phyloP scores from a whole-genome alignment of 257 asterid genomes.

The Nicotiana tomentosiformis region DNA sequence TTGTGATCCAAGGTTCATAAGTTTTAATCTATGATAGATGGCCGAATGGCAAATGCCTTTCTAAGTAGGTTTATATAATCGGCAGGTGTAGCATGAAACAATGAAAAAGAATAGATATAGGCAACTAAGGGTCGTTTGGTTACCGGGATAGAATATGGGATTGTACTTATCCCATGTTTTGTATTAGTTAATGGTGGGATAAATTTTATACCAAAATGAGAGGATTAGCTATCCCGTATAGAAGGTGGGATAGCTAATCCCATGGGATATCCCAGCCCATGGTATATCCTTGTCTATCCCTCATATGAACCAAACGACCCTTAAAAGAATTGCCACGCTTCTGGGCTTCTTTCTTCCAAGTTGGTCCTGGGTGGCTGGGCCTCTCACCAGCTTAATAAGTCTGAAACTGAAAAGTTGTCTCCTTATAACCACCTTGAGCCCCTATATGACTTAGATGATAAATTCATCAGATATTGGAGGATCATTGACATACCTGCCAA shows the following conservation, averaged over 20 bases:
- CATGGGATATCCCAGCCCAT: too few relatives aligned
- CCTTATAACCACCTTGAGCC: neutral
- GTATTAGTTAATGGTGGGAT: too few relatives aligned
- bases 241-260: too few relatives aligned
- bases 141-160: too few relatives aligned
- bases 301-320: too few relatives aligned
- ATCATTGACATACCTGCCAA: neutral
- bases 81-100: neutral
- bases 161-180: too few relatives aligned
- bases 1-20: neutral
- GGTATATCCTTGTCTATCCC: too few relatives aligned
- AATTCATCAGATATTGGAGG: neutral
- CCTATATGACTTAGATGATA: neutral
- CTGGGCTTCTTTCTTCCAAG: neutral
- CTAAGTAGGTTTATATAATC: neutral
- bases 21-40: neutral
- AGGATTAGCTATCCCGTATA: too few relatives aligned
- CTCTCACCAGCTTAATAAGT: neutral
- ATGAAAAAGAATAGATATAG: neutral
- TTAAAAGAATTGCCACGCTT: neutral
- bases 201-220: too few relatives aligned
- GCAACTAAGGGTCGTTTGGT: neutral
- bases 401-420: constrained; percentile 1
- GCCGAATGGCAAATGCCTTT: neutral
- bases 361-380: neutral